Conservation (phyloP, 495 filamentous ascomycete genomes). For the Parmelia sp. region DNA sequence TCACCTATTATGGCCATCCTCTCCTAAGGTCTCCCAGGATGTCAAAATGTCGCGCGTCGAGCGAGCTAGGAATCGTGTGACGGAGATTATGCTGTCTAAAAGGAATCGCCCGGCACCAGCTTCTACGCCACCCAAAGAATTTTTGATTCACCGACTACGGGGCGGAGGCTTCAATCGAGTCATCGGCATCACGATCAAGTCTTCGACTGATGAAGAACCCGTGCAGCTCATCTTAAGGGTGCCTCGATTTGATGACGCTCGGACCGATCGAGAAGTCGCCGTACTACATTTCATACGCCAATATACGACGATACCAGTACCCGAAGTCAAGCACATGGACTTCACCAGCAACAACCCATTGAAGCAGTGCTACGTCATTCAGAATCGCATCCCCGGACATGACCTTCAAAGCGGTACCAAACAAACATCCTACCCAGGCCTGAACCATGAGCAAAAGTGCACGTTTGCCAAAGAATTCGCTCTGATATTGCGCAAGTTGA, state of each 20-base stretch:
- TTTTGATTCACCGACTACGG: constrained; percentile 12
- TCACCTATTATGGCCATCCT: not conserved
- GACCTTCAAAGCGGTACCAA: not conserved
- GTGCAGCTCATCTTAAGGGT: constrained; percentile 10
- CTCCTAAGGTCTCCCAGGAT: not conserved
- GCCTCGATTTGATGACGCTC: constrained; percentile 2
- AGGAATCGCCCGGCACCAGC: not conserved
- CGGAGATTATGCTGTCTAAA: constrained; percentile 7
- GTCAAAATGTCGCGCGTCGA: not conserved
- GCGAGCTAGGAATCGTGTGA: constrained; percentile 16
- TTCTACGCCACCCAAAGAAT: not conserved
- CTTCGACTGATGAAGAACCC: not conserved
- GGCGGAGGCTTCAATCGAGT: constrained; percentile 22
- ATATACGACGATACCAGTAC: constrained; percentile 15
- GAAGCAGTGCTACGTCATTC: constrained; percentile 18
- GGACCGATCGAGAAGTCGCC: constrained; percentile 8
- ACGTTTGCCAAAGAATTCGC: constrained; percentile 14
- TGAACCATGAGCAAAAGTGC: constrained; percentile 17
- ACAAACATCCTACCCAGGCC: not conserved
- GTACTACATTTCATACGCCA: constrained; percentile 11
- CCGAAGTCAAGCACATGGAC: constrained; percentile 8
- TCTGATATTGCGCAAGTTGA: constrained; percentile 1
- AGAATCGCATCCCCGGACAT: constrained; percentile 10
- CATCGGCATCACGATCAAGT: constrained; percentile 12
- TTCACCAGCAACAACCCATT: constrained; percentile 11